Percentiles rank a stretch among this genome's conserved stretches.
Evolutionary conservation across 345 rosid genomes (phyloP).

Genomic region (Pelargonium nanum): DNA sequence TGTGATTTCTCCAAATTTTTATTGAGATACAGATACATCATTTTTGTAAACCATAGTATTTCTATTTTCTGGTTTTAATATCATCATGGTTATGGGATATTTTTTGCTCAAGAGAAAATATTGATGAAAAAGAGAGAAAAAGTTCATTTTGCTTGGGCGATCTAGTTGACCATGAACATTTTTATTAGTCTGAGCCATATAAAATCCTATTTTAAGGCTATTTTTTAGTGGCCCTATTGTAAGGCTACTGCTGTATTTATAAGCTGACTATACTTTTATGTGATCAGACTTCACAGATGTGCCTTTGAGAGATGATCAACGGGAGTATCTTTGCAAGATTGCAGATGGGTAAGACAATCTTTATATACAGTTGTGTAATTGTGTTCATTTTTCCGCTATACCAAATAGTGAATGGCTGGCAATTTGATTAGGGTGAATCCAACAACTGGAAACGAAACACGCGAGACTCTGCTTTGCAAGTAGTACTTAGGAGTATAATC

Average conservation of each 20-base stretch:
- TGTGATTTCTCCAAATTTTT: too few species aligned
- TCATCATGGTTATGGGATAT: too few species aligned
- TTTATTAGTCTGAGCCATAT: neutral
- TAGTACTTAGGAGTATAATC: slow-evolving; percentile 17
- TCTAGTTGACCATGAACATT: too few species aligned
- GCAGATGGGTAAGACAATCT: slow-evolving; percentile 61
- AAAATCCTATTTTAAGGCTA: neutral
- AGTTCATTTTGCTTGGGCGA: too few species aligned
- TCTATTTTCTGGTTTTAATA: too few species aligned
- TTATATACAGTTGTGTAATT: neutral
- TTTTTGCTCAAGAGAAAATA: too few species aligned
- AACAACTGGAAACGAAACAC: slow-evolving; percentile 68
- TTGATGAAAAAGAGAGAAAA: too few species aligned
- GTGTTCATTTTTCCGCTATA: neutral
- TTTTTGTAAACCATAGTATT: too few species aligned
- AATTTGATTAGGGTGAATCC: slow-evolving; percentile 46
- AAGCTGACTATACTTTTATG: slow-evolving; percentile 2
- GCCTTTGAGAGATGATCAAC: slow-evolving; percentile 82
- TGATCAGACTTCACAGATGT: slow-evolving; percentile 86
- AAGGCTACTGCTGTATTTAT: neutral
- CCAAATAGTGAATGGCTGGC: neutral
- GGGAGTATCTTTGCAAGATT: slow-evolving; percentile 69
- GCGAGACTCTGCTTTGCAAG: slow-evolving; percentile 72
- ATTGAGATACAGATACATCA: too few species aligned
- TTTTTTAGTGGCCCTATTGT: neutral